Evolutionary conservation across 2,329 filamentous ascomycete genomes (phyloP).

Genomic region (Calonectria henricotiae): DNA sequence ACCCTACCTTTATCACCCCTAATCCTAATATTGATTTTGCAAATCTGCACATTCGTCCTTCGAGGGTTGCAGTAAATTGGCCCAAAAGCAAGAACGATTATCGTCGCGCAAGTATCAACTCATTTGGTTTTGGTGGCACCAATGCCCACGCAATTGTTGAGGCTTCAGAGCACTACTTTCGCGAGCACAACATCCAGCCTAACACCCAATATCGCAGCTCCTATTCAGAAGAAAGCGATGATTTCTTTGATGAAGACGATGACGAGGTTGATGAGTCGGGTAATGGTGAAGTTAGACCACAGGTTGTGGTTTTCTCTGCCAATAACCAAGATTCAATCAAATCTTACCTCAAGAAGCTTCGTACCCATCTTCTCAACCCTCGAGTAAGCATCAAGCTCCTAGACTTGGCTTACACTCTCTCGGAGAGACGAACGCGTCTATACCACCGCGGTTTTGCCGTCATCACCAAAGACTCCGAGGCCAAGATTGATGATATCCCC

Average conservation of each 20-base stretch:
- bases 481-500: constrained; percentile 25
- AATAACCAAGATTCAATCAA: constrained; percentile 39
- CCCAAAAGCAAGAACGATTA: constrained; percentile 56
- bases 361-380: constrained; percentile 50
- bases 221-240: constrained; percentile 13
- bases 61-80: constrained; percentile 55
- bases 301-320: constrained; percentile 40
- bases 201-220: neutral
- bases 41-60: constrained; percentile 29
- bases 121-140: constrained; percentile 63
- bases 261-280: constrained; percentile 3
- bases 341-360: constrained; percentile 31
- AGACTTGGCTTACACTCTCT: constrained; percentile 54
- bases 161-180: constrained; percentile 26
- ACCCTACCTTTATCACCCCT: constrained; percentile 58
- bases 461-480: constrained; percentile 27
- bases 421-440: constrained; percentile 38
- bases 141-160: constrained; percentile 62
- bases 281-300: constrained; percentile 15
- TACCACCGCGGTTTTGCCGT: constrained; percentile 46
- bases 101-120: constrained; percentile 57
- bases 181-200: constrained; percentile 11
- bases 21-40: constrained; percentile 59
- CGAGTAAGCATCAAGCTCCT: constrained; percentile 42
- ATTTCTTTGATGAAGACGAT: constrained; percentile 17